Conservation (phyloP, 2,329 filamentous ascomycete genomes). For the Talaromyces sp. region DNA sequence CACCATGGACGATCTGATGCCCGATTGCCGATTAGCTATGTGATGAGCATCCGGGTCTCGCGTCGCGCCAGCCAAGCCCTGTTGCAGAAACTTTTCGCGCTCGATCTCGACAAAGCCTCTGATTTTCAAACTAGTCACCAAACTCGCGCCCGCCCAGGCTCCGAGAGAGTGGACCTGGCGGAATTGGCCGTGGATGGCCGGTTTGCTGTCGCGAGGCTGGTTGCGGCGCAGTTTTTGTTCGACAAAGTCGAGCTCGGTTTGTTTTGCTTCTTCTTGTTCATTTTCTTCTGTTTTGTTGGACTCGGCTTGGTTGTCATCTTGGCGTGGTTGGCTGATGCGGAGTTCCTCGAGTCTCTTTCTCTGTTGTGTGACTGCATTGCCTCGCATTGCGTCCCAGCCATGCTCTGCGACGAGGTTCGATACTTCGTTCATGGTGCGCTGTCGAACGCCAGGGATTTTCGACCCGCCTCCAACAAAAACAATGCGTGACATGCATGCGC, state of each 20-base stretch:
- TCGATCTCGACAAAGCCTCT: conserved; percentile 59
- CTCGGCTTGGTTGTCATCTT: not conserved
- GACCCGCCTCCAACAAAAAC: conserved; percentile 79
- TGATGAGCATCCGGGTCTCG: conserved; percentile 33
- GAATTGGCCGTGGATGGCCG: conserved; percentile 32
- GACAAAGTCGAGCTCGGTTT: conserved; percentile 42
- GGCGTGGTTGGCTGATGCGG: conserved; percentile 21
- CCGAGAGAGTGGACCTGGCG: conserved; percentile 57
- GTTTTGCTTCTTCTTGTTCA: not conserved
- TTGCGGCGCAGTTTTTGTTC: conserved; percentile 33
- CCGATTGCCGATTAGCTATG: conserved; percentile 33
- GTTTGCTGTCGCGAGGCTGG: conserved; percentile 27
- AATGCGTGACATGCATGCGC: conserved; percentile 81
- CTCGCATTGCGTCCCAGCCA: conserved; percentile 73
- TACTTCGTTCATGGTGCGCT: conserved; percentile 71
- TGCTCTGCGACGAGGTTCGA: conserved; percentile 57
- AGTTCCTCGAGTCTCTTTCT: conserved; percentile 40
- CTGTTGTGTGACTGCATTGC: conserved; percentile 54
- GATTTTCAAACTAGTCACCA: conserved; percentile 54
- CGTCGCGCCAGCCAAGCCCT: conserved; percentile 42
- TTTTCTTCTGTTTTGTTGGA: not conserved
- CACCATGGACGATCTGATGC: conserved; percentile 18
- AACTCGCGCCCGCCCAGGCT: conserved; percentile 59
- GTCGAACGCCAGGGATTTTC: conserved; percentile 70
- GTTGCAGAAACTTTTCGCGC: conserved; percentile 54